A percentile compares a stretch with the other conserved stretches of the same genome.
Evolutionary conservation across 2,329 filamentous ascomycete species (phyloP).

Genomic region (Aspergillus ochraceoroseus): DNA sequence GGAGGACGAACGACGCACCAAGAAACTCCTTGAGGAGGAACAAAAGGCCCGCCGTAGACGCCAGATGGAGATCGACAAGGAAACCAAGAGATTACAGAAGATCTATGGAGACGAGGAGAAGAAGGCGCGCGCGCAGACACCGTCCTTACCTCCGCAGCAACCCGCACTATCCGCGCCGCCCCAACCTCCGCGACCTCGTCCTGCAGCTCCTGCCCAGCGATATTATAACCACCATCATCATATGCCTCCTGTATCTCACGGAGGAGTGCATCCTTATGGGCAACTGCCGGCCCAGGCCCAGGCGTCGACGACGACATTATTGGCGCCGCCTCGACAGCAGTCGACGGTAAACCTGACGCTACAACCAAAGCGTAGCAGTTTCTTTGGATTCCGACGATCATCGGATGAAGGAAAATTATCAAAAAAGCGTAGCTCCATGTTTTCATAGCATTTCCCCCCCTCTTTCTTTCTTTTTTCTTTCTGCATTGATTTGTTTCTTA

Average conservation of each 20-base stretch:
- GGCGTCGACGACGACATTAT: conserved; percentile 11
- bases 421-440: conserved; percentile 48
- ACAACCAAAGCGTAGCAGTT: conserved; percentile 43
- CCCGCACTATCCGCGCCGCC: conserved; percentile 16
- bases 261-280: conserved; percentile 10
- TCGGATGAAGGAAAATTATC: conserved; percentile 36
- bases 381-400: conserved; percentile 42
- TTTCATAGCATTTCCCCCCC: conserved; percentile 26
- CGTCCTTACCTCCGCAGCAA: conserved; percentile 22
- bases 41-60: conserved; percentile 47
- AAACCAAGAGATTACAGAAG: conserved; percentile 66
- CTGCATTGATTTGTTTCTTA: background rate
- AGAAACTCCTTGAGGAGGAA: conserved; percentile 51
- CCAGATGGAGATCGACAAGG: conserved; percentile 61
- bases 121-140: conserved; percentile 26
- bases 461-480: conserved; percentile 6
- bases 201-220: conserved; percentile 9
- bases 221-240: conserved; percentile 18
- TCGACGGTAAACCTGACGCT: conserved; percentile 14
- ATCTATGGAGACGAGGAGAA: conserved; percentile 50
- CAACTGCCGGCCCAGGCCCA: conserved; percentile 16
- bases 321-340: conserved; percentile 12
- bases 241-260: conserved; percentile 12
- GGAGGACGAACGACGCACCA: conserved; percentile 50
- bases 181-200: conserved; percentile 17